Percentiles rank a stretch among this genome's conserved stretches.
Conservation (phyloP, 768 basidiomycete species). For the Sutorius australiensis region DNA sequence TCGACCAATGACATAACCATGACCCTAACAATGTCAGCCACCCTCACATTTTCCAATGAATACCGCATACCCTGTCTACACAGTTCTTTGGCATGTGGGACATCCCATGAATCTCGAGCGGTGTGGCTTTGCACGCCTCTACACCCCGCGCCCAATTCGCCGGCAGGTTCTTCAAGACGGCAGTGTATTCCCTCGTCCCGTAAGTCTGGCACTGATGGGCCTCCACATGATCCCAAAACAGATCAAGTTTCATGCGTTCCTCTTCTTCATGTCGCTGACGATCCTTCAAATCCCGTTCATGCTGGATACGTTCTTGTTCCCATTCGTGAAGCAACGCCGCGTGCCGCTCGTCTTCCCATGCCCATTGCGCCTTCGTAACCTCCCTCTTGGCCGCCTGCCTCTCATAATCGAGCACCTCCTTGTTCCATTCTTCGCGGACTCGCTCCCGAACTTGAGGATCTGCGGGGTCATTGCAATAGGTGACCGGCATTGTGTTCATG, state of each 20-base stretch:
- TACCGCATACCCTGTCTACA: conserved; percentile 18
- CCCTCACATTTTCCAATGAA: background rate
- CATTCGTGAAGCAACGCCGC: conserved; percentile 9
- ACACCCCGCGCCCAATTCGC: conserved; percentile 15
- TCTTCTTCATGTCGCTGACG: conserved; percentile 16
- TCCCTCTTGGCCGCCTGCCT: conserved; percentile 1
- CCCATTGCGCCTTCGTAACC: conserved; percentile 16
- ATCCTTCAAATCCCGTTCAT: conserved; percentile 16
- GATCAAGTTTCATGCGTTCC: conserved; percentile 16
- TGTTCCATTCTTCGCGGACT: conserved; percentile 17
- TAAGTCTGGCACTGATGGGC: conserved; percentile 26
- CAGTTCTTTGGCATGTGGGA: conserved; percentile 7
- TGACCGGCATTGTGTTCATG: conserved; percentile 7
- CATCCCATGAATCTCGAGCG: conserved; percentile 24
- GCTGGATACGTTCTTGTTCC: conserved; percentile 17
- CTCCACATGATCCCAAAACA: conserved; percentile 22
- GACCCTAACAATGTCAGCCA: conserved; percentile 12
- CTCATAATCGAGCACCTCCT: conserved; percentile 18
- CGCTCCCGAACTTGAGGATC: conserved; percentile 21
- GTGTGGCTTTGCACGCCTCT: conserved; percentile 23
- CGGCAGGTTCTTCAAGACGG: conserved; percentile 29
- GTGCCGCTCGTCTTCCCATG: conserved; percentile 16
- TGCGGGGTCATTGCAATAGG: conserved; percentile 17
- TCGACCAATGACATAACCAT: conserved; percentile 19
- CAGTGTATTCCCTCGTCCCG: conserved; percentile 29